These are phyloP conservation scores for Ganoderma meredithae DNA, from an alignment of 1,284 basidiomycete genomes.

Conservation along the genomic window DNA sequence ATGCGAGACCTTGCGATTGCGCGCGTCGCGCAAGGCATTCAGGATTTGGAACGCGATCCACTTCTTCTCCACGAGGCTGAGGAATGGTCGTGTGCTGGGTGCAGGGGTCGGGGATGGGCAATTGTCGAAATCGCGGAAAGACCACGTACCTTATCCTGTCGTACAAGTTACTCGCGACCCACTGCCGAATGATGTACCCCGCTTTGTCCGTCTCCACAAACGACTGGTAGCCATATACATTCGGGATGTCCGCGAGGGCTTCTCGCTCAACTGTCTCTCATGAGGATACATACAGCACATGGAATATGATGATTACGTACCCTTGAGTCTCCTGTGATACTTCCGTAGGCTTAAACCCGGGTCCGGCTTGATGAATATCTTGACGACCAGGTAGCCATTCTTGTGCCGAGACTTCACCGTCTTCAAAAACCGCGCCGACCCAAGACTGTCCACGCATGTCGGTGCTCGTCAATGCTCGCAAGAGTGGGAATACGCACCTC, in stretches of 20 bases:
- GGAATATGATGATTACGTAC: slow-evolving; percentile 46
- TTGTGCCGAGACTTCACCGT: slow-evolving; percentile 83
- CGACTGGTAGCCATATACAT: slow-evolving; percentile 90
- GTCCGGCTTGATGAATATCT: slow-evolving; percentile 85
- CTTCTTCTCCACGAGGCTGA: slow-evolving; percentile 93
- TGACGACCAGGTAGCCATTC: slow-evolving; percentile 77
- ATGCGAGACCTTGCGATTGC: slow-evolving; percentile 87
- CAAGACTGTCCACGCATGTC: slow-evolving; percentile 61
- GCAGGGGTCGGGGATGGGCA: not conserved
- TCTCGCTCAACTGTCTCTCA: slow-evolving; percentile 78
- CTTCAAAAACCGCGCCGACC: slow-evolving; percentile 94
- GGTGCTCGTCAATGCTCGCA: slow-evolving; percentile 3
- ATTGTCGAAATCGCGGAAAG: not conserved
- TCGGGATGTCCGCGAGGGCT: slow-evolving; percentile 83
- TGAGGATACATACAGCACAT: slow-evolving; percentile 12
- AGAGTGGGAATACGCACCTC: slow-evolving; percentile 60
- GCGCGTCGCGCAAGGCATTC: slow-evolving; percentile 84
- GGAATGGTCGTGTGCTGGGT: slow-evolving; percentile 91
- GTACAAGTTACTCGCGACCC: slow-evolving; percentile 94
- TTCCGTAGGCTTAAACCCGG: slow-evolving; percentile 66
- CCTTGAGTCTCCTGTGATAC: slow-evolving; percentile 70
- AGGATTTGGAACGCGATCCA: slow-evolving; percentile 98
- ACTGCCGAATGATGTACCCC: slow-evolving; percentile 95
- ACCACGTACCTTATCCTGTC: slow-evolving; percentile 90
- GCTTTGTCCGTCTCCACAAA: slow-evolving; percentile 97